These are phyloP conservation scores for Massariosphaeria phaeospora DNA, from an alignment of 495 filamentous ascomycete genomes.

Conservation along the genomic window DNA sequence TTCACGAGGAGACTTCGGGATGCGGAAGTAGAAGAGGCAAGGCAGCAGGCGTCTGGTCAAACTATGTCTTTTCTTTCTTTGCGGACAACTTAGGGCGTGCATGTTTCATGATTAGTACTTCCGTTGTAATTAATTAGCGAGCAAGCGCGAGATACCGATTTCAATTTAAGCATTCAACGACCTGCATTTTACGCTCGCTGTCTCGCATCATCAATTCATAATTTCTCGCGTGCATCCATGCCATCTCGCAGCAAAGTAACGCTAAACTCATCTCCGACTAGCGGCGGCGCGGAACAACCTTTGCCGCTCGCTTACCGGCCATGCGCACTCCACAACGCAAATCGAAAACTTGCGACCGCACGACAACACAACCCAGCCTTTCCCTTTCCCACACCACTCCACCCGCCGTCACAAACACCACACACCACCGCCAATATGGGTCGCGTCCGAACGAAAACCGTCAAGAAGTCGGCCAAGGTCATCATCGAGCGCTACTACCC, in stretches of 20 bases:
- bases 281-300: constrained; percentile 5
- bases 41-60: background rate
- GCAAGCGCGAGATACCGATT: background rate
- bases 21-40: too few species aligned
- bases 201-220: too few species aligned
- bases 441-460: constrained; percentile 96
- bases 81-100: too few species aligned
- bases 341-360: too few species aligned
- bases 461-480: constrained; percentile 99
- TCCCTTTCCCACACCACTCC: background rate
- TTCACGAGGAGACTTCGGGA: too few species aligned
- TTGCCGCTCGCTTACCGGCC: background rate
- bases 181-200: too few species aligned
- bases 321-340: background rate
- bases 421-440: constrained; percentile 72
- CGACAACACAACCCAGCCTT: constrained; percentile 7
- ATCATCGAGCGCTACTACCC: constrained; percentile 99
- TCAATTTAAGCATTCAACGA: too few species aligned
- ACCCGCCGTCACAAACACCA: background rate
- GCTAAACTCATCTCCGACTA: background rate
- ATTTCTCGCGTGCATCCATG: too few species aligned
- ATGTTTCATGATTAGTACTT: too few species aligned
- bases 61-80: background rate
- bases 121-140: too few species aligned
- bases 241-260: too few species aligned